Conservation (phyloP, 106 monocot genomes). For the Dendrobium huoshanense region DNA sequence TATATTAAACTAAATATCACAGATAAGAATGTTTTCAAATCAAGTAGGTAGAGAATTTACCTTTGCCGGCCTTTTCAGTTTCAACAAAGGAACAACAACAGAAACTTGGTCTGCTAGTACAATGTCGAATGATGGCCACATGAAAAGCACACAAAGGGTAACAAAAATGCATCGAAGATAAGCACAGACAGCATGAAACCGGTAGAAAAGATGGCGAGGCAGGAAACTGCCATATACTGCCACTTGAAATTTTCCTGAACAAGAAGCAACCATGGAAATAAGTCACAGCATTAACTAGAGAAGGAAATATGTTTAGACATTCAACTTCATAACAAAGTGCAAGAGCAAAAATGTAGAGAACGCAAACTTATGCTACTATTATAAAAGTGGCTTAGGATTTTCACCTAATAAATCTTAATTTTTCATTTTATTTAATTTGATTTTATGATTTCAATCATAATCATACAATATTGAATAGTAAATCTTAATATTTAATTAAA, state of each 20-base stretch:
- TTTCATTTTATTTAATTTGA: too few relatives aligned
- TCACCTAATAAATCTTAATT: too few relatives aligned
- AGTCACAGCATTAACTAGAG: neutral
- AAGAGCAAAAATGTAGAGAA: neutral
- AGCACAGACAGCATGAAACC: slow-evolving; percentile 85
- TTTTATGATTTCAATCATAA: too few relatives aligned
- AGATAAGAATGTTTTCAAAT: neutral
- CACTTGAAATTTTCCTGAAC: slow-evolving; percentile 76
- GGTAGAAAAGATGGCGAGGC: slow-evolving; percentile 81
- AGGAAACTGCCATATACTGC: slow-evolving; percentile 86
- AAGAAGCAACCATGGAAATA: neutral
- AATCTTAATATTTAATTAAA: too few relatives aligned
- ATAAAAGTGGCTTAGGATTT: too few relatives aligned
- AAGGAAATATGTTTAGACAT: neutral
- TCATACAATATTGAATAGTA: too few relatives aligned
- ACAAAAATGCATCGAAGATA: slow-evolving; percentile 91
- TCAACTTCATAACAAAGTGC: neutral
- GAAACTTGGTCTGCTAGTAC: slow-evolving; percentile 88
- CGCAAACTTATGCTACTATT: too few relatives aligned
- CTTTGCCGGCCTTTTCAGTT: slow-evolving; percentile 28
- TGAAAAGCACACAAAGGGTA: slow-evolving; percentile 69
- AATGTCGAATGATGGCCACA: slow-evolving; percentile 79
- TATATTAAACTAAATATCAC: neutral
- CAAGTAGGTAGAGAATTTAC: neutral
- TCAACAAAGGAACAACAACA: slow-evolving; percentile 70